phyloP scores from a whole-genome alignment of 495 filamentous ascomycete genomes.

The Penicillium paradoxum region DNA sequence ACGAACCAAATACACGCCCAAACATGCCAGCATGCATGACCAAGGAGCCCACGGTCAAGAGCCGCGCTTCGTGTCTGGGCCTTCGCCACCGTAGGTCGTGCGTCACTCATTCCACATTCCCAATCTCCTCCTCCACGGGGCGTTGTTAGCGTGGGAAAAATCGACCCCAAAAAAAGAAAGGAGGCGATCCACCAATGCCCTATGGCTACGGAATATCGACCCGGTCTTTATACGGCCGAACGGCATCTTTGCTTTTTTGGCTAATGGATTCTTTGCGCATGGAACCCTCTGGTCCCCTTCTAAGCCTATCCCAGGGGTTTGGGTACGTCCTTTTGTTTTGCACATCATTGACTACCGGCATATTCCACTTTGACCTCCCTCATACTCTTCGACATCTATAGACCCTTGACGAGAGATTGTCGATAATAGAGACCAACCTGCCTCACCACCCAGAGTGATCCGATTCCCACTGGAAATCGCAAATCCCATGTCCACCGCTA shows the following conservation, averaged over 20 bases:
- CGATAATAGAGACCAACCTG: no score
- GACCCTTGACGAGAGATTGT: no score
- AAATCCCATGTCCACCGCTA: not conserved
- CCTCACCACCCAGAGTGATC: no score
- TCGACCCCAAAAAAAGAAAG: no score
- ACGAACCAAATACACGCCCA: not conserved
- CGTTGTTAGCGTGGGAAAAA: not conserved
- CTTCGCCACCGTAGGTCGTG: conserved; percentile 1
- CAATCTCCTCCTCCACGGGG: conserved; percentile 1
- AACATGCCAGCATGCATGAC: not conserved
- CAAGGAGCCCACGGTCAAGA: conserved; percentile 3
- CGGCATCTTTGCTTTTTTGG: not conserved
- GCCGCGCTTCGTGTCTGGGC: conserved; percentile 3
- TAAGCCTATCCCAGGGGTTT: not conserved
- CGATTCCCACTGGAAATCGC: no score
- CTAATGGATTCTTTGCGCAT: not conserved
- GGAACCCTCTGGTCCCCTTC: not conserved
- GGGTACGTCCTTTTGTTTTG: not conserved
- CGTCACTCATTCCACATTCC: conserved; percentile 10
- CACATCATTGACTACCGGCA: not conserved
- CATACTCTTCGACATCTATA: not conserved
- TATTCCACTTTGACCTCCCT: not conserved
- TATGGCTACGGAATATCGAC: no score
- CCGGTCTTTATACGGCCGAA: no score
- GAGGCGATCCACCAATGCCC: no score